phyloP scores from a whole-genome alignment of 768 basidiomycete species.

The Exidia glandulosa region DNA sequence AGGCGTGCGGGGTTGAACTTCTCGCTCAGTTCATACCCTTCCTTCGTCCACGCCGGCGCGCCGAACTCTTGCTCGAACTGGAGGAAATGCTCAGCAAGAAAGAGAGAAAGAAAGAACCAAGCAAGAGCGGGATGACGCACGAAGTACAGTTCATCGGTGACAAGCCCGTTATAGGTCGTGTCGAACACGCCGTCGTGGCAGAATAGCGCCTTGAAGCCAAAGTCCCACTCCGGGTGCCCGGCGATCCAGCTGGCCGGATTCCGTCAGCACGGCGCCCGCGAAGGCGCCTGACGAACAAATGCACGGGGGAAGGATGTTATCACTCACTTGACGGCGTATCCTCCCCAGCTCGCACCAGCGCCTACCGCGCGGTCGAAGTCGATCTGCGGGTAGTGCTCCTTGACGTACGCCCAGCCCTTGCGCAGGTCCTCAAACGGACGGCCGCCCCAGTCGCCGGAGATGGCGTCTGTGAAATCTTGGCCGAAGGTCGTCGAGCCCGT shows the following conservation, averaged over 20 bases:
- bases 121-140: constrained; percentile 30
- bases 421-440: constrained; percentile 72
- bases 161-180: constrained; percentile 66
- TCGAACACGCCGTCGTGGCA: constrained; percentile 93
- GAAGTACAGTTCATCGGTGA: constrained; percentile 88
- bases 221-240: constrained; percentile 80
- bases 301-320: neutral
- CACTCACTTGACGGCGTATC: constrained; percentile 75
- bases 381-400: constrained; percentile 46
- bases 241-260: constrained; percentile 70
- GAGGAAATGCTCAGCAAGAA: neutral
- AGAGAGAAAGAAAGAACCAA: neutral
- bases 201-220: constrained; percentile 84
- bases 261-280: neutral
- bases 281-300: constrained; percentile 1
- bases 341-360: constrained; percentile 79
- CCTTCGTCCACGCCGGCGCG: constrained; percentile 65
- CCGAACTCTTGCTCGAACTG: constrained; percentile 86
- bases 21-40: constrained; percentile 39
- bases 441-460: constrained; percentile 75
- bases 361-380: constrained; percentile 19
- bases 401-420: constrained; percentile 60
- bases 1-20: constrained; percentile 77
- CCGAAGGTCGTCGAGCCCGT: constrained; percentile 92
- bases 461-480: constrained; percentile 78